Evolutionary conservation across 1,139 yeast genomes (phyloP), one percentile per base, ranked within the genome.

Genomic region (Kodamaea sp.): DNA sequence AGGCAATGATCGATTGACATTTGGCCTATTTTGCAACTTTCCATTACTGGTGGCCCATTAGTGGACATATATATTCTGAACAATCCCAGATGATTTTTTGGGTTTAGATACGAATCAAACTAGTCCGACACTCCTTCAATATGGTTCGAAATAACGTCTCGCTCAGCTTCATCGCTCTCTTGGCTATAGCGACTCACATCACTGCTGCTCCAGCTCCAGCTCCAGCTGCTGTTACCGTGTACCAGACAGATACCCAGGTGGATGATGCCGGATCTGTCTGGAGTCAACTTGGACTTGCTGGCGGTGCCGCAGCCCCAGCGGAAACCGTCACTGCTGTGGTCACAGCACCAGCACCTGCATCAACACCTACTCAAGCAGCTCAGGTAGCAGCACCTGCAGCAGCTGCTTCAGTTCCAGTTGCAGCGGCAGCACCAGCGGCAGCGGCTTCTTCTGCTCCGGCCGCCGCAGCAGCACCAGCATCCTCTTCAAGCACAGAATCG

Each of bases 151-250:
- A 18, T 18, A 18, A 18, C 9, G 6, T 18, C 6, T 18, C 21
- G 21, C 6, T 18, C 21, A 6, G 8, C 9, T 18, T 18, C 8
- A 9, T 18, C 21, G 21, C 21, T 18, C 21, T 18, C 9, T 7
- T 18, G 9, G 21, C 21, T 6, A 18, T 18, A 18, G 21, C 21
- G 6, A 18, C 21, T 18, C 36, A 32, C 11, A 40, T 33, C 15
- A 20, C 36, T 19, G 46, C 44, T 13, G 48, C 48, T 4, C 66
- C 68, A 3, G 53, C 53, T 7, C 9, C 21, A 6, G 39, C 59
- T 15, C 33, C 21, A 10, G 36, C 31, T 24, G 21, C 6, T 7
- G 34, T 34, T 8, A 37, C 38, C 11, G 34, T 34, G n/a, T 30
- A 16, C 26, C 34, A 34, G 15, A 34, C 38, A 7, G 31, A 34